Conservation (phyloP, 805 yeast species). For the Scheffersomyces lignosus region DNA sequence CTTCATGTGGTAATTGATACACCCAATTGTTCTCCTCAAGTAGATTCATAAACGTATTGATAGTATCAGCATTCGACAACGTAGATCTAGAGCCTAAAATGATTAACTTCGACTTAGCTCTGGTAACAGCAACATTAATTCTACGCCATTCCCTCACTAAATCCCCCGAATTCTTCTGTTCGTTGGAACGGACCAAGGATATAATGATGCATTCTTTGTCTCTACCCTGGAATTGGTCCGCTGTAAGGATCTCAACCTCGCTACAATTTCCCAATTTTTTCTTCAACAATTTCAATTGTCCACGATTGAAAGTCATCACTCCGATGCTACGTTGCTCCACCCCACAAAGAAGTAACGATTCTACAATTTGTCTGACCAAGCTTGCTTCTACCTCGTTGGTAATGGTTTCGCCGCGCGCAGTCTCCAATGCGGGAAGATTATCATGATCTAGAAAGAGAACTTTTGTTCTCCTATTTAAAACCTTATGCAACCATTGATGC, state of each 20-base stretch:
- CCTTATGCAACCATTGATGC: conserved; percentile 55
- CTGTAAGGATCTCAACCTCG: conserved; percentile 79
- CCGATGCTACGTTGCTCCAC: conserved; percentile 65
- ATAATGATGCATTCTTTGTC: conserved; percentile 91
- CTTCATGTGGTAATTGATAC: conserved; percentile 50
- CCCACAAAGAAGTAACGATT: conserved; percentile 58
- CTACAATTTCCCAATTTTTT: conserved; percentile 26
- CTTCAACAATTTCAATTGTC: conserved; percentile 55
- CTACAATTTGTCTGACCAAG: conserved; percentile 61
- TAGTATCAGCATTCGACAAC: conserved; percentile 48
- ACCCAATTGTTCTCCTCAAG: conserved; percentile 64
- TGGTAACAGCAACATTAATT: conserved; percentile 89
- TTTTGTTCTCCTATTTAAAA: conserved; percentile 53
- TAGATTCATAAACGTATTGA: conserved; percentile 60
- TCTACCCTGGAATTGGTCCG: conserved; percentile 94
- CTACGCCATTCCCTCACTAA: conserved; percentile 87
- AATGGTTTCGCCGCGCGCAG: conserved; percentile 59
- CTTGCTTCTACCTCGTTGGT: conserved; percentile 75
- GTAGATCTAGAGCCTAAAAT: conserved; percentile 79
- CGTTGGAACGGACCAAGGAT: conserved; percentile 84
- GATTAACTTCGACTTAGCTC: conserved; percentile 82
- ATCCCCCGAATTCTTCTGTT: conserved; percentile 65
- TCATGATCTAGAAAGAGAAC: conserved; percentile 87
- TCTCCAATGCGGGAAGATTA: conserved; percentile 56
- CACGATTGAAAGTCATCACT: conserved; percentile 84